Evolutionary conservation across 768 basidiomycete species (phyloP).

Genomic region (Agaricus subrufescens): DNA sequence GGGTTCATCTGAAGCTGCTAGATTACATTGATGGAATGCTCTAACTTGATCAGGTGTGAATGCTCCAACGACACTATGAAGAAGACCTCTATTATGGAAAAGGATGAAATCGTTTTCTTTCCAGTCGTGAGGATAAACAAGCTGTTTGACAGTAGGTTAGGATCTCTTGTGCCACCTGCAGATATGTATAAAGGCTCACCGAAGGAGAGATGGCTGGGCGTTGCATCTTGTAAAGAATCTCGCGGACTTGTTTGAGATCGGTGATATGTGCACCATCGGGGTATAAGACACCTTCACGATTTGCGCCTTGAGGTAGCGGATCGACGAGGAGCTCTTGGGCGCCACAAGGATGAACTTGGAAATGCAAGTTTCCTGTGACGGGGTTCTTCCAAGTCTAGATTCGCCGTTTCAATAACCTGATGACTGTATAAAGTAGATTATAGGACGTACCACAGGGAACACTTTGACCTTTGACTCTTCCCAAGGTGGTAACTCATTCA

Average conservation of each 20-base stretch:
- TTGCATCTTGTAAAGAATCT: slow-evolving; percentile 80
- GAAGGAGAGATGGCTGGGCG: slow-evolving; percentile 82
- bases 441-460: slow-evolving; percentile 47
- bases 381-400: slow-evolving; percentile 88
- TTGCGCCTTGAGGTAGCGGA: slow-evolving; percentile 62
- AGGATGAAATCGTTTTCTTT: slow-evolving; percentile 65
- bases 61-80: slow-evolving; percentile 79
- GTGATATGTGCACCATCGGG: slow-evolving; percentile 79
- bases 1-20: slow-evolving; percentile 76
- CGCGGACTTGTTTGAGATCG: slow-evolving; percentile 68
- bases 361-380: slow-evolving; percentile 73
- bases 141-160: slow-evolving; percentile 27
- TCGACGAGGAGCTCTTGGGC: slow-evolving; percentile 61
- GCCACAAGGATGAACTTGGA: slow-evolving; percentile 88
- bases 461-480: slow-evolving; percentile 67
- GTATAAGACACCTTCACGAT: slow-evolving; percentile 62
- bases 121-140: slow-evolving; percentile 92
- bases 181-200: slow-evolving; percentile 30
- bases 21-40: slow-evolving; percentile 82
- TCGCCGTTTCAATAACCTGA: neutral
- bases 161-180: neutral
- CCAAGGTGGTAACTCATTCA: slow-evolving; percentile 72
- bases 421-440: too few species aligned
- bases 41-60: slow-evolving; percentile 66
- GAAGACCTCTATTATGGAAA: slow-evolving; percentile 82